These are phyloP conservation scores for Cyclotella distinguenda DNA, from an alignment of 108 stramenopile species.

Conservation along the genomic window DNA sequence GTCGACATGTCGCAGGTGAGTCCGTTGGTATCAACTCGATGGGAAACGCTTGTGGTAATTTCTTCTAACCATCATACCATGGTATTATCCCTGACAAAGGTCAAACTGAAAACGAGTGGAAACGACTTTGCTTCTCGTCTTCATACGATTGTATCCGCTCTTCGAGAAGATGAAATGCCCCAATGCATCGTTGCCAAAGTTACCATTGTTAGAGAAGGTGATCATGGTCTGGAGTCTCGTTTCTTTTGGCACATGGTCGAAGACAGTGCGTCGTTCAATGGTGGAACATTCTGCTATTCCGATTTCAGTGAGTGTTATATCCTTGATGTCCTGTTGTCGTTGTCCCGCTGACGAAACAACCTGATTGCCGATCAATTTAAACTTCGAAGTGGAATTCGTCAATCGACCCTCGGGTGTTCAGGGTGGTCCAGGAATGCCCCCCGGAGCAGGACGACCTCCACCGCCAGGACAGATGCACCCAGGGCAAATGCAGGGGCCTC, in stretches of 20 bases:
- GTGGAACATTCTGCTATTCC: conserved; percentile 88
- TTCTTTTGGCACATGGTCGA: conserved; percentile 96
- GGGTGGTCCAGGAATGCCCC: conserved; percentile 8
- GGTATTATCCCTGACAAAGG: too few species aligned
- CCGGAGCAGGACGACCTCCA: not conserved
- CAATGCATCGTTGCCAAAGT: conserved; percentile 68
- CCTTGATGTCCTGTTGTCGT: not conserved
- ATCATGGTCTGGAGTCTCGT: conserved; percentile 79
- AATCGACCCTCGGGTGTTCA: conserved; percentile 7
- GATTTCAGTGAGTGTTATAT: conserved; percentile 58
- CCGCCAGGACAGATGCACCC: not conserved
- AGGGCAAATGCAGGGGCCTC: not conserved
- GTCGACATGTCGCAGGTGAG: conserved; percentile 67
- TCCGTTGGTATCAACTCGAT: not conserved
- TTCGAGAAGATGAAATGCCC: conserved; percentile 77
- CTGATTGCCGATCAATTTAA: too few species aligned
- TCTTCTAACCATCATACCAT: not conserved
- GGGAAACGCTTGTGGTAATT: not conserved
- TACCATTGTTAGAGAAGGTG: conserved; percentile 87
- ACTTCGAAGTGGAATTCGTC: conserved; percentile 18
- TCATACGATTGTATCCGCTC: conserved; percentile 71
- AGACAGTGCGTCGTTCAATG: conserved; percentile 92
- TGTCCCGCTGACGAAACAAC: not conserved
- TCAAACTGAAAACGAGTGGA: conserved; percentile 52
- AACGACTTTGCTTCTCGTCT: conserved; percentile 80